Evolutionary conservation across 768 basidiomycete genomes (phyloP), one percentile per base, ranked within the genome.

Genomic region (Russula brevipes): DNA sequence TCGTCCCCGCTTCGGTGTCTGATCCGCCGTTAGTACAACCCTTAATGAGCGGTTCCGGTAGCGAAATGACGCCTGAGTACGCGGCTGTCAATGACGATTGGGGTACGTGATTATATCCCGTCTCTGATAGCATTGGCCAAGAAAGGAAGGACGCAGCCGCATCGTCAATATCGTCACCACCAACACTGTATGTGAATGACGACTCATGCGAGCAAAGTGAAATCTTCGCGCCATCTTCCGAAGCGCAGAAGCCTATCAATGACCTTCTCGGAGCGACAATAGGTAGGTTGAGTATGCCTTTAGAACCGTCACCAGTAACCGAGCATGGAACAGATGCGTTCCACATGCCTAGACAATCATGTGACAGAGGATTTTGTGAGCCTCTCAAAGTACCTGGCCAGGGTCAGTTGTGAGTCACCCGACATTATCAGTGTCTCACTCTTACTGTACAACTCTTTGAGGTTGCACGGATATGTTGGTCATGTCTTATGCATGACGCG

Each of bases 401-500:
- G 19, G 31, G 36, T 33, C 54, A 51, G 17, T 33, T 24, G 63
- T 64, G 45, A 17, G 63, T 41, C 38, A 11, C 41, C 47, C 11
- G 38, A 17, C 9, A 14, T 35, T 14, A 36, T 41, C 8, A 3
- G 11, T 1, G 8, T 14, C 30, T 42, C 30, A 11, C 49, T 35
- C 52, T 54, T n/a, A 41, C 51, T 30, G 31, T 42, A 30, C 38
- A 19, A 24, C 57, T 41, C 54, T 30, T 31, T 38, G 31, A 64
- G 63, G 42, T 56, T 64, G 14, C 58, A 51, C 19, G 63, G 54
- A 49, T 64, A 60, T 39, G 45, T 64, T 42, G 39, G 39, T 19
- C 1, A 12, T 4, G 35, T 42, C 17, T 16, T 59, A 47, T n/a
- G 35, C 19, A n/a, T 36, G 57, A 24, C 54, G 36, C 35, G 51